phyloP scores from a whole-genome alignment of 352 stramenopile species.

The Blastocystis hominis region DNA sequence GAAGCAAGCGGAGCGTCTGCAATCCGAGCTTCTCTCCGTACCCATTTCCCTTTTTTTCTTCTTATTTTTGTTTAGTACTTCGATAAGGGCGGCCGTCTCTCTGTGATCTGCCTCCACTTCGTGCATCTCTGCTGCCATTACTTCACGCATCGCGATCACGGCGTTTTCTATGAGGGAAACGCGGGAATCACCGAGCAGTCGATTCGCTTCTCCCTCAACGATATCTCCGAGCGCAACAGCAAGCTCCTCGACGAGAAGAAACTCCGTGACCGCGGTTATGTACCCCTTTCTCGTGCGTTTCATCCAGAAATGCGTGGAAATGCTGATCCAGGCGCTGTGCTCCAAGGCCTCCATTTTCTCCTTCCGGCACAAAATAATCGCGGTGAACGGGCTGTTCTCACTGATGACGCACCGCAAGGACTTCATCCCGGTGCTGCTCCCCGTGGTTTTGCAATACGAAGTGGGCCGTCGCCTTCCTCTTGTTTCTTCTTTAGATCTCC shows the following conservation, averaged over 20 bases:
- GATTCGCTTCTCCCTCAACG: constrained; percentile 12
- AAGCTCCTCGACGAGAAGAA: background rate
- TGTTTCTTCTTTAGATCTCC: background rate
- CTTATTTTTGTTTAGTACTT: background rate
- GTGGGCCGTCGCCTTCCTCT: background rate
- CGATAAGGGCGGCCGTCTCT: background rate
- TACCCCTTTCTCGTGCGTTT: background rate
- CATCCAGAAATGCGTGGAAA: background rate
- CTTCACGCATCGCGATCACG: constrained; percentile 25
- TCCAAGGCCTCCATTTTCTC: background rate
- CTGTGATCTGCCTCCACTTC: constrained; percentile 45
- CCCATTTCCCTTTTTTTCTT: background rate
- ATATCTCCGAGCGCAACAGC: background rate
- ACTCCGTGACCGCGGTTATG: background rate
- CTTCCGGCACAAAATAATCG: constrained; percentile 14
- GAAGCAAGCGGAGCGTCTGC: background rate
- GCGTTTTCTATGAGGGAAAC: background rate
- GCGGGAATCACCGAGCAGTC: background rate
- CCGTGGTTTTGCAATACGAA: background rate
- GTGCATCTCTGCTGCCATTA: constrained; percentile 28
- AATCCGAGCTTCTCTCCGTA: background rate
- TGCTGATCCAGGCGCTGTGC: background rate
- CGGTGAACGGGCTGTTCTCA: constrained; percentile 17
- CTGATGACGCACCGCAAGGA: constrained; percentile 31
- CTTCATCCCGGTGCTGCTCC: constrained; percentile 35